Conservation (phyloP, 257 asterid species). For the Coffea canephora region DNA sequence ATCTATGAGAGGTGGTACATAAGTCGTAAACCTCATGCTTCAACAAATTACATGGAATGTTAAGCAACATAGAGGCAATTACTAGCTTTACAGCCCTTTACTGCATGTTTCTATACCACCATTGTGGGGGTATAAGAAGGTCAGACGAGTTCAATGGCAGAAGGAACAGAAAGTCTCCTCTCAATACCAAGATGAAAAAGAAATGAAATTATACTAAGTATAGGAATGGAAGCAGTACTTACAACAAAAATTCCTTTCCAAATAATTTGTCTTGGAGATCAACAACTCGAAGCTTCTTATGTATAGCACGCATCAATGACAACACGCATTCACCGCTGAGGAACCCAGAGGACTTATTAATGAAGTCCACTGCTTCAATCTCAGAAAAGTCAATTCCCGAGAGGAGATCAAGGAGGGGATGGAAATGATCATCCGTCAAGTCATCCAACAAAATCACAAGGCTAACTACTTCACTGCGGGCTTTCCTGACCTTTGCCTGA, state of each 20-base stretch:
- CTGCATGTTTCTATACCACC: neutral
- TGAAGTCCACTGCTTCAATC: conserved; percentile 82
- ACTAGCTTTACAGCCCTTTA: neutral
- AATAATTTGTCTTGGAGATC: conserved; percentile 76
- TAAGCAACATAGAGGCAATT: neutral
- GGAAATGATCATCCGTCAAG: conserved; percentile 64
- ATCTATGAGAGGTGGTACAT: conserved; percentile 4
- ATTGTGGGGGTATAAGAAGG: neutral
- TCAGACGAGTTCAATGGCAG: neutral
- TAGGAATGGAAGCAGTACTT: conserved; percentile 32
- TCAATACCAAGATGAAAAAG: neutral
- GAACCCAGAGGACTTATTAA: conserved; percentile 60
- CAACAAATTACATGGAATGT: too few species aligned
- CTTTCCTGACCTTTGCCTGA: conserved; percentile 77
- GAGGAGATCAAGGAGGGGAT: conserved; percentile 63
- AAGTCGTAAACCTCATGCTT: neutral
- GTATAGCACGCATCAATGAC: conserved; percentile 57
- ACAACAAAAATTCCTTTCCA: conserved; percentile 81
- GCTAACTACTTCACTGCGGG: conserved; percentile 47
- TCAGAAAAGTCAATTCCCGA: conserved; percentile 65
- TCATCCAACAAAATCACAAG: conserved; percentile 59
- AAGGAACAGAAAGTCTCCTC: neutral
- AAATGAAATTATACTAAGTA: neutral
- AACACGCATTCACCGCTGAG: conserved; percentile 60
- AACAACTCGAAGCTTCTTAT: conserved; percentile 72